phyloP scores from a whole-genome alignment of 2,329 filamentous ascomycete genomes.

The Aspergillus sp. region DNA sequence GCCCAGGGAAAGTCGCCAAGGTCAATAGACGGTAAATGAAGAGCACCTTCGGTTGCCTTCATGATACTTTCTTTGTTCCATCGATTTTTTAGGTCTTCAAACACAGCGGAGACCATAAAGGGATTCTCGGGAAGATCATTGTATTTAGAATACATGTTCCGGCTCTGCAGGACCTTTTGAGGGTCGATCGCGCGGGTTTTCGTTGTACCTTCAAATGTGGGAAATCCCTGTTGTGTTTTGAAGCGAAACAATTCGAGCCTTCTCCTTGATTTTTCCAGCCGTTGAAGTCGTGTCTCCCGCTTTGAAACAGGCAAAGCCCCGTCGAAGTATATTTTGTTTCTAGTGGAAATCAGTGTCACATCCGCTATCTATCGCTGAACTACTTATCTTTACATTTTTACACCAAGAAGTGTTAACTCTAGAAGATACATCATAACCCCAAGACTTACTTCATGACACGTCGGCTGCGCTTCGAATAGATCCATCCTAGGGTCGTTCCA shows the following conservation, averaged over 20 bases:
- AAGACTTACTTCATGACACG: constrained; percentile 59
- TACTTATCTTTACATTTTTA: constrained; percentile 57
- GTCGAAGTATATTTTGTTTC: constrained; percentile 76
- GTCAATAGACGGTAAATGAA: constrained; percentile 23
- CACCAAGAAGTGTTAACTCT: constrained; percentile 49
- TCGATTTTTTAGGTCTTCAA: constrained; percentile 61
- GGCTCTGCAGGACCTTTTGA: constrained; percentile 22
- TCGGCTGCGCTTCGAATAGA: constrained; percentile 51
- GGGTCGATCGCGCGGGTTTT: constrained; percentile 7
- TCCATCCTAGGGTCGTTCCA: constrained; percentile 35
- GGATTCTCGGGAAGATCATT: constrained; percentile 49
- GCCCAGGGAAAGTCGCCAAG: constrained; percentile 27
- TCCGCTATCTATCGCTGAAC: constrained; percentile 7
- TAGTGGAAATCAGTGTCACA: constrained; percentile 26
- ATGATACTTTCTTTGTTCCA: constrained; percentile 26
- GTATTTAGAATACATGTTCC: constrained; percentile 19
- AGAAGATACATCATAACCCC: constrained; percentile 61
- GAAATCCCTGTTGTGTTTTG: constrained; percentile 25
- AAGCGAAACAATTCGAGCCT: constrained; percentile 51
- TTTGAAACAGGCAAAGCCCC: constrained; percentile 71
- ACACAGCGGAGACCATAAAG: constrained; percentile 72
- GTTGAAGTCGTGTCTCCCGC: constrained; percentile 54
- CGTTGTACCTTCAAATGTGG: constrained; percentile 5
- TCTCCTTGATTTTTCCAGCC: constrained; percentile 55
- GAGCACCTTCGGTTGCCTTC: constrained; percentile 7